Conservation (phyloP, 768 basidiomycete genomes). For the Suillus fuscotomentosus region DNA sequence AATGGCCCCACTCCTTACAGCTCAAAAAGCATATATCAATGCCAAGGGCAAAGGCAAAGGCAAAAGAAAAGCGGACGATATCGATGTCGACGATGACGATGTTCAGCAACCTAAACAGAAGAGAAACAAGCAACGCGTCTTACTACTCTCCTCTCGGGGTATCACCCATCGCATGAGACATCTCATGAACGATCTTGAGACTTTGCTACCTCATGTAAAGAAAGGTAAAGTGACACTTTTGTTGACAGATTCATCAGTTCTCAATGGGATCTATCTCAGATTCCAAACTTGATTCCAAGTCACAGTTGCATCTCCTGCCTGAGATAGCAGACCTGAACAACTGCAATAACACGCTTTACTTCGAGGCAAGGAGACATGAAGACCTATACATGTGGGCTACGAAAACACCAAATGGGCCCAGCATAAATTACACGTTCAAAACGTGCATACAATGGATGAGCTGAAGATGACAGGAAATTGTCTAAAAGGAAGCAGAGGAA, state of each 20-base stretch:
- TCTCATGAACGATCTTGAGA: constrained; percentile 92
- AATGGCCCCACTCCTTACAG: constrained; percentile 69
- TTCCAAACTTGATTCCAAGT: constrained; percentile 96
- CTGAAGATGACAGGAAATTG: constrained; percentile 99
- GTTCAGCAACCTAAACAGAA: constrained; percentile 46
- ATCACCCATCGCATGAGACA: constrained; percentile 97
- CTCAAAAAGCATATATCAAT: constrained; percentile 57
- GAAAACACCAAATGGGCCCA: constrained; percentile 97
- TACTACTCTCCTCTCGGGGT: constrained; percentile 90
- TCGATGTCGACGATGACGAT: constrained; percentile 55
- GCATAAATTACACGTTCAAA: constrained; percentile 96
- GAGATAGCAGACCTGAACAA: constrained; percentile 97
- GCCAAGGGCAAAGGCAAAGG: constrained; percentile 48
- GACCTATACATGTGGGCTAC: constrained; percentile 97
- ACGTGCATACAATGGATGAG: constrained; percentile 99
- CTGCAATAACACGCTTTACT: constrained; percentile 97
- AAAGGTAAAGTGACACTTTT: constrained; percentile 64
- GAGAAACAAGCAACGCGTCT: constrained; percentile 93
- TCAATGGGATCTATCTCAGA: constrained; percentile 47
- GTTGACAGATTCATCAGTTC: background rate
- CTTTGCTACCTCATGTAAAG: constrained; percentile 89
- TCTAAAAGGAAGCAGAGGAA: constrained; percentile 89
- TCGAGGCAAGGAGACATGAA: constrained; percentile 93
- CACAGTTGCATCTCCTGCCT: constrained; percentile 86
- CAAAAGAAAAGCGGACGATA: constrained; percentile 65